Evolutionary conservation across 768 basidiomycete genomes (phyloP).

Genomic region (Collybia sp.): DNA sequence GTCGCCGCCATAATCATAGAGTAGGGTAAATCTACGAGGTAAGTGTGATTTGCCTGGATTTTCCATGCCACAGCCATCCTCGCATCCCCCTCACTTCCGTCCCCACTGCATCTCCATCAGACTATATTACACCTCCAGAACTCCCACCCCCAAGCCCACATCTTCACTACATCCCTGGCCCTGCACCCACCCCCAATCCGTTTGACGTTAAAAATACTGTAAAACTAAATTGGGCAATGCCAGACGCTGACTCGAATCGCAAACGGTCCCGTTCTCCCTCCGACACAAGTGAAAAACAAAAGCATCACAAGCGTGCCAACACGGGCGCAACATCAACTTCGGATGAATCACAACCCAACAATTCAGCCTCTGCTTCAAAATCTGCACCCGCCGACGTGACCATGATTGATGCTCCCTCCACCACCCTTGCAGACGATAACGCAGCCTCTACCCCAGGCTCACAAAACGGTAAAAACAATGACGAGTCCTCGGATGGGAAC

Average conservation of each 20-base stretch:
- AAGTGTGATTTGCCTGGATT: conserved; percentile 24
- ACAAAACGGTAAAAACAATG: conserved; percentile 37
- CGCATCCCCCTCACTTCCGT: conserved; percentile 57
- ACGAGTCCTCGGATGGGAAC: conserved; percentile 31
- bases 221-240: conserved; percentile 66
- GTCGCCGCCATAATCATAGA: no score
- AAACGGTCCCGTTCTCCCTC: conserved; percentile 87
- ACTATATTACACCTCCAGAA: conserved; percentile 33
- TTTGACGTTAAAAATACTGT: conserved; percentile 23
- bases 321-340: conserved; percentile 61
- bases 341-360: conserved; percentile 57
- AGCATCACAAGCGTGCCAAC: conserved; percentile 80
- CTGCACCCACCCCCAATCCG: conserved; percentile 30
- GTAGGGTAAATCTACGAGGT: conserved; percentile 13
- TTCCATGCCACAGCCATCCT: conserved; percentile 40
- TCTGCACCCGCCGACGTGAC: conserved; percentile 52
- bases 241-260: conserved; percentile 81
- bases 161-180: conserved; percentile 37
- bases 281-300: conserved; percentile 66
- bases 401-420: conserved; percentile 57
- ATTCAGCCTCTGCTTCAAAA: conserved; percentile 38
- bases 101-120: conserved; percentile 49
- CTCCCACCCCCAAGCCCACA: conserved; percentile 36
- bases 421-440: conserved; percentile 46
- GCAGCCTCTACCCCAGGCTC: conserved; percentile 51